phyloP scores from a whole-genome alignment of 768 basidiomycete genomes.

The Nidularia sp. region DNA sequence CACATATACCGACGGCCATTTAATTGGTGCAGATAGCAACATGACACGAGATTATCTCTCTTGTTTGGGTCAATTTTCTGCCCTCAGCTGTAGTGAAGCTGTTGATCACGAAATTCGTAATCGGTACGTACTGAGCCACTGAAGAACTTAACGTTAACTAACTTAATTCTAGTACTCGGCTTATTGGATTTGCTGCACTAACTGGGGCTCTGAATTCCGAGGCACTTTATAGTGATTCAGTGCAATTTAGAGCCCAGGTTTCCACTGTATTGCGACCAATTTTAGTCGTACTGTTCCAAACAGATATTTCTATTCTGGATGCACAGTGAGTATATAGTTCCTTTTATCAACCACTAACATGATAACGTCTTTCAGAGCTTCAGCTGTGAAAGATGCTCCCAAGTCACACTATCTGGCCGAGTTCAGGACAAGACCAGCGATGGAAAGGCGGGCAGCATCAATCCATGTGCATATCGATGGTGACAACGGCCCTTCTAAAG shows the following conservation, averaged over 20 bases:
- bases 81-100: constrained; percentile 46
- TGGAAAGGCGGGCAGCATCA: constrained; percentile 83
- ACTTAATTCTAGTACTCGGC: constrained; percentile 56
- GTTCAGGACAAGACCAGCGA: constrained; percentile 74
- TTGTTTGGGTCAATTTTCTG: constrained; percentile 61
- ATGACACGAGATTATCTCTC: constrained; percentile 70
- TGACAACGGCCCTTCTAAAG: constrained; percentile 72
- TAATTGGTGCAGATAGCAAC: constrained; percentile 72
- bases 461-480: constrained; percentile 88
- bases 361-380: constrained; percentile 36
- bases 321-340: constrained; percentile 53
- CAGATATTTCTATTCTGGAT: constrained; percentile 54
- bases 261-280: constrained; percentile 69
- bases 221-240: constrained; percentile 68
- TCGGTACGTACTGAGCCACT: constrained; percentile 37
- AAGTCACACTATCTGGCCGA: constrained; percentile 79
- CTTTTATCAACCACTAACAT: neutral
- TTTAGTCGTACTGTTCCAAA: constrained; percentile 61
- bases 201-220: constrained; percentile 81
- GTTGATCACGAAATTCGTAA: constrained; percentile 72
- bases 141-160: constrained; percentile 3
- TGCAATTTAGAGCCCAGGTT: constrained; percentile 71
- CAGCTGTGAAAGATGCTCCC: constrained; percentile 62
- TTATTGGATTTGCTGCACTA: constrained; percentile 83
- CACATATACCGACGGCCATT: constrained; percentile 83